Conservation (phyloP, 164 flowering plant genomes). For the Platanus orientalis region DNA sequence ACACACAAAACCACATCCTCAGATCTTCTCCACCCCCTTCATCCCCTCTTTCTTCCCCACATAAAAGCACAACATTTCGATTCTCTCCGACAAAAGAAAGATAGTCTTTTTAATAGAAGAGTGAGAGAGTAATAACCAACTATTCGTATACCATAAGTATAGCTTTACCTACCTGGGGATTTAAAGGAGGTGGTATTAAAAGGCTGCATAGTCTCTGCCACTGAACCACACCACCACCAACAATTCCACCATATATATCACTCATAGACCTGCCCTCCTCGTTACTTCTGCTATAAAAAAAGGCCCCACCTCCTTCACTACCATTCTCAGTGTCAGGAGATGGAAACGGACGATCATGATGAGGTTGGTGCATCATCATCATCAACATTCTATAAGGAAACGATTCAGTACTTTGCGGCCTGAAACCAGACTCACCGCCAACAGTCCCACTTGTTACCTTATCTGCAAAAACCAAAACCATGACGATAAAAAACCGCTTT, state of each 20-base stretch:
- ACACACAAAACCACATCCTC: slow-evolving; percentile 6
- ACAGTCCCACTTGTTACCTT: slow-evolving; percentile 13
- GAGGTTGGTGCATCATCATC: slow-evolving; percentile 8
- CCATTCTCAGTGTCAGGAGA: not conserved
- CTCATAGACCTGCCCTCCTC: slow-evolving; percentile 11
- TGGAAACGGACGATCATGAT: slow-evolving; percentile 11
- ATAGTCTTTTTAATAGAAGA: no score
- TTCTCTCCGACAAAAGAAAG: not conserved
- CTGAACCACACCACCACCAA: slow-evolving; percentile 12
- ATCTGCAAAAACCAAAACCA: slow-evolving; percentile 22
- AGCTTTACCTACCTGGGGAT: slow-evolving; percentile 30
- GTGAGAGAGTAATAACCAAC: not conserved
- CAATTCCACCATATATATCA: slow-evolving; percentile 28
- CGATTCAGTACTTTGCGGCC: slow-evolving; percentile 31
- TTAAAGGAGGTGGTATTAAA: slow-evolving; percentile 26
- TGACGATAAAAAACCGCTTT: slow-evolving; percentile 2
- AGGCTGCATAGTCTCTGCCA: slow-evolving; percentile 32
- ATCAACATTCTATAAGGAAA: slow-evolving; percentile 25
- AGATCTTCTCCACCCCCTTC: not conserved
- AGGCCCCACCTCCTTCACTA: slow-evolving; percentile 24
- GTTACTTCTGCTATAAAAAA: slow-evolving; percentile 21
- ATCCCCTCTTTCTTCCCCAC: not conserved
- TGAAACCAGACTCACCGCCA: slow-evolving; percentile 39
- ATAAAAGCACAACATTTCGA: not conserved
- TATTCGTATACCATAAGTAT: no score